phyloP scores from a whole-genome alignment of 257 asterid species.

The Scutellaria minor region DNA sequence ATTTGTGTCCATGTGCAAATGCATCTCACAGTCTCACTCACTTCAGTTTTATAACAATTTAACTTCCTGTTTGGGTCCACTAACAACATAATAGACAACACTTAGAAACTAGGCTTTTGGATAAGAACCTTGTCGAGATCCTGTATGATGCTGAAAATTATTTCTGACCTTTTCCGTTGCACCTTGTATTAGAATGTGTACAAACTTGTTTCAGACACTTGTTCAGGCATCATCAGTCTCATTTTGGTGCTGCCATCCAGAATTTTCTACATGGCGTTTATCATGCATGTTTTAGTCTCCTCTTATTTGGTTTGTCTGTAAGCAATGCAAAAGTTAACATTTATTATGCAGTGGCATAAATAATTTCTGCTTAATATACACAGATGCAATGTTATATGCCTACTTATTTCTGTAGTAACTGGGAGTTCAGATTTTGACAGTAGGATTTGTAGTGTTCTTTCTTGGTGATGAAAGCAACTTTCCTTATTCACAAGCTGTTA shows the following conservation, averaged over 20 bases:
- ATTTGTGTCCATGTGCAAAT: not conserved
- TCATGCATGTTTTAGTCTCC: not conserved
- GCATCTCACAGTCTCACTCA: not conserved
- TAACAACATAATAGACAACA: not conserved
- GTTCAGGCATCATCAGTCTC: not conserved
- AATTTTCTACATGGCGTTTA: not conserved
- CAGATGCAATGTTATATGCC: not conserved
- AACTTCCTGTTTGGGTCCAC: not conserved
- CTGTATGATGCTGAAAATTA: not conserved
- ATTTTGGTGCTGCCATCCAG: not conserved
- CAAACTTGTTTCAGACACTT: not conserved
- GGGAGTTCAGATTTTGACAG: slow-evolving; percentile 11
- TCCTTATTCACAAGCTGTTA: not conserved
- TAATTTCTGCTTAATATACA: not conserved
- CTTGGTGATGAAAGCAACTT: slow-evolving; percentile 13
- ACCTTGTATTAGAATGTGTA: not conserved
- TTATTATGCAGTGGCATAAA: not conserved
- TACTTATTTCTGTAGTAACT: slow-evolving; percentile 10
- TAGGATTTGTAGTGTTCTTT: not conserved
- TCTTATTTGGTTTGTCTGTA: not conserved
- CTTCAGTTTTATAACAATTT: not conserved
- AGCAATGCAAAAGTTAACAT: not conserved
- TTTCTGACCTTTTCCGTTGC: not conserved
- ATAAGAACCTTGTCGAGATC: not conserved
- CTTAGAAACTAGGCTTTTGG: not conserved